Percentiles rank a stretch among this genome's conserved stretches.
Evolutionary conservation across 306 rosid genomes (phyloP).

Genomic region (Trifolium pratense): DNA sequence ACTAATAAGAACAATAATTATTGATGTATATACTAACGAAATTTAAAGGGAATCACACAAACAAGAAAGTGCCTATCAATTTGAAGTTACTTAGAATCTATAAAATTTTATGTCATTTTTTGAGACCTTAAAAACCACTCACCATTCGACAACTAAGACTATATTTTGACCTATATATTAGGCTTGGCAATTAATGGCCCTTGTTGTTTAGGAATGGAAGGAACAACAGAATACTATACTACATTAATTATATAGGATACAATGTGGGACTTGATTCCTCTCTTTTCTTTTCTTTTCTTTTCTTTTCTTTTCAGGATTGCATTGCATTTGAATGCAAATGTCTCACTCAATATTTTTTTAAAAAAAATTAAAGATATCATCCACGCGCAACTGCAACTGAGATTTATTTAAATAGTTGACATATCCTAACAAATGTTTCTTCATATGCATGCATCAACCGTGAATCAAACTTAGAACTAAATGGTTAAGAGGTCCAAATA

Average conservation of each 20-base stretch:
- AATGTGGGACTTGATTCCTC: neutral
- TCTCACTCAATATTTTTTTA: too few species aligned
- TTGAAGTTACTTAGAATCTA: neutral
- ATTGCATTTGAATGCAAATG: too few species aligned
- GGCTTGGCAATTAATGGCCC: neutral
- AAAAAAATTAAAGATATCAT: too few species aligned
- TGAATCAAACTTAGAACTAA: too few species aligned
- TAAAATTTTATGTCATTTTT: neutral
- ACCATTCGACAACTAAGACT: neutral
- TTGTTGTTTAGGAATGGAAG: conserved; percentile 4
- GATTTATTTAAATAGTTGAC: too few species aligned
- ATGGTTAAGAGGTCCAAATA: too few species aligned
- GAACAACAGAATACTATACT: neutral
- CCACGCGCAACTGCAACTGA: too few species aligned
- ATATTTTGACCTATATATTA: neutral
- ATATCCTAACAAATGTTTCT: too few species aligned
- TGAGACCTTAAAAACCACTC: neutral
- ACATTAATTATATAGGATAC: neutral
- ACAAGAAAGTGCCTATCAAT: neutral
- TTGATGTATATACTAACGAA: neutral
- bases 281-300: neutral
- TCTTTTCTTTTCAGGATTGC: too few species aligned
- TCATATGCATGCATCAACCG: too few species aligned
- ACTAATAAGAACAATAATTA: neutral
- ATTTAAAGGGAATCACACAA: neutral